These are phyloP conservation scores for Neospermospora avenae DNA, from an alignment of 2,329 filamentous ascomycete species.

Conservation along the genomic window DNA sequence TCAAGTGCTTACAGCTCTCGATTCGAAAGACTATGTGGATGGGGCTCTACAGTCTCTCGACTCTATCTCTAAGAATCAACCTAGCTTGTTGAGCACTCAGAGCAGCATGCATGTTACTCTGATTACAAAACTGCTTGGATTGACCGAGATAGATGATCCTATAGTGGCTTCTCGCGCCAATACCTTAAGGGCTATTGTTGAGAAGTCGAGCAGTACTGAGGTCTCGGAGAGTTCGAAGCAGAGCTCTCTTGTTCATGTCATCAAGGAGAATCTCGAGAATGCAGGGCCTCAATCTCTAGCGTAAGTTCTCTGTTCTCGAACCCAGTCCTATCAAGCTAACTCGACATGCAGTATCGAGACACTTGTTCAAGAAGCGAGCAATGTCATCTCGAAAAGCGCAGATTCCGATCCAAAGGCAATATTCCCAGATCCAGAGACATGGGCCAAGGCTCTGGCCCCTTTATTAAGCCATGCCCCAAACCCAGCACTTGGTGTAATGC, in stretches of 20 bases:
- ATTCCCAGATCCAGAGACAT: conserved; percentile 65
- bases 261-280: conserved; percentile 53
- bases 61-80: conserved; percentile 44
- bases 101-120: conserved; percentile 46
- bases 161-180: conserved; percentile 23
- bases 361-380: conserved; percentile 46
- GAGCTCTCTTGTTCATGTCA: conserved; percentile 47
- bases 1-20: conserved; percentile 32
- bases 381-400: conserved; percentile 37
- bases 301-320: conserved; percentile 36
- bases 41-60: conserved; percentile 46
- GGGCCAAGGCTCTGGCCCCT: conserved; percentile 59
- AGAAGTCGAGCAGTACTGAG: conserved; percentile 28
- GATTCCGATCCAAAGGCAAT: conserved; percentile 32
- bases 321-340: conserved; percentile 15
- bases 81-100: conserved; percentile 45
- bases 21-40: conserved; percentile 21
- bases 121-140: conserved; percentile 49
- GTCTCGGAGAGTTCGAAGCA: conserved; percentile 17
- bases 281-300: conserved; percentile 48
- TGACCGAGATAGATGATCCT: conserved; percentile 50
- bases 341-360: conserved; percentile 46
- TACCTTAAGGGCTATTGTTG: conserved; percentile 44
- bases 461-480: conserved; percentile 54
- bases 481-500: conserved; percentile 70